These are phyloP conservation scores for Suillus cothurnatus DNA, from an alignment of 768 basidiomycete genomes.

Conservation along the genomic window DNA sequence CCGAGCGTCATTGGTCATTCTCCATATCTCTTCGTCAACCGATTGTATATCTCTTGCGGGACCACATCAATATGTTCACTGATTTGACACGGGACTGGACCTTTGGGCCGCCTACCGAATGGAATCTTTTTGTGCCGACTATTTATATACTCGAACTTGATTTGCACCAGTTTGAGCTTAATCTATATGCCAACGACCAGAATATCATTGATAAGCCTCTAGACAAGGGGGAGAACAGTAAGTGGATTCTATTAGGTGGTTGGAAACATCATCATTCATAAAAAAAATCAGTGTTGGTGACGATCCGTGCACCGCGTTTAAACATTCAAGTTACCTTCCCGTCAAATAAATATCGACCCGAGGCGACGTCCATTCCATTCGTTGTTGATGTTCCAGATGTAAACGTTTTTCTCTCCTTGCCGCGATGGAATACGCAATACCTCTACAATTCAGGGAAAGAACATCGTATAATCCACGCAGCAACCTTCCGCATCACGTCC, in stretches of 20 bases:
- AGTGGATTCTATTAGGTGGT: conserved; percentile 7
- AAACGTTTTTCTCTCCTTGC: conserved; percentile 63
- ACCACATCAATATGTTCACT: conserved; percentile 92
- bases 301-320: conserved; percentile 59
- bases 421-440: conserved; percentile 87
- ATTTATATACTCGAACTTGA: conserved; percentile 71
- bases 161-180: conserved; percentile 75
- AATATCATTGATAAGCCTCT: conserved; percentile 94
- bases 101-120: conserved; percentile 79
- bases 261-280: background rate
- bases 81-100: conserved; percentile 95
- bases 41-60: conserved; percentile 77
- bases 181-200: conserved; percentile 90
- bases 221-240: conserved; percentile 83
- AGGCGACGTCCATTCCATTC: conserved; percentile 69
- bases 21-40: conserved; percentile 73
- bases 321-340: conserved; percentile 57
- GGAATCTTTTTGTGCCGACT: conserved; percentile 82
- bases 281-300: conserved; percentile 64
- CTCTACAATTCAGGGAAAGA: conserved; percentile 65
- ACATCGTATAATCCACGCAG: conserved; percentile 62
- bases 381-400: conserved; percentile 59
- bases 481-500: conserved; percentile 57
- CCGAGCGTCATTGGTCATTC: conserved; percentile 76
- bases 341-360: conserved; percentile 72